Conservation (phyloP, 352 stramenopile species). For the Plasmopara muralis region DNA sequence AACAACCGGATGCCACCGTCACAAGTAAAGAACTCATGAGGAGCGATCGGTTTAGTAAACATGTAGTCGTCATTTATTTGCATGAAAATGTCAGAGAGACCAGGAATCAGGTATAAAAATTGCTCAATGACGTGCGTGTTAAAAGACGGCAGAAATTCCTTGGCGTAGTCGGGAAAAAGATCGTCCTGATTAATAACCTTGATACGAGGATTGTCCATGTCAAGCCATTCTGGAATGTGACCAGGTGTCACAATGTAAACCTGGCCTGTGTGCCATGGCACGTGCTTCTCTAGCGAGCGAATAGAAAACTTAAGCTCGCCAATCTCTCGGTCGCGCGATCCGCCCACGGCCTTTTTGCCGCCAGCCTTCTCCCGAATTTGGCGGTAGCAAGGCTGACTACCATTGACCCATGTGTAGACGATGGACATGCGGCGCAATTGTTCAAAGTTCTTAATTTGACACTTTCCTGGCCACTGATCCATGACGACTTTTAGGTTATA, state of each 20-base stretch:
- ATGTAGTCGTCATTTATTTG: conserved; percentile 90
- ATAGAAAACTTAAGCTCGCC: conserved; percentile 84
- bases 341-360: conserved; percentile 46
- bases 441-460: conserved; percentile 1
- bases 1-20: conserved; percentile 60
- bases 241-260: conserved; percentile 82
- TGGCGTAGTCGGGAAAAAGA: conserved; percentile 49
- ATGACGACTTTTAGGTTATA: background rate
- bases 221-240: conserved; percentile 77
- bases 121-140: conserved; percentile 85
- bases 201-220: conserved; percentile 61
- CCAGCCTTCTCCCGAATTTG: background rate
- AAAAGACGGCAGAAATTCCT: conserved; percentile 58
- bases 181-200: conserved; percentile 72
- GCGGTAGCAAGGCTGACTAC: conserved; percentile 63
- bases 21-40: conserved; percentile 81
- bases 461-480: conserved; percentile 1
- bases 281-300: conserved; percentile 72
- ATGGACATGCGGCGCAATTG: conserved; percentile 52
- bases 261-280: conserved; percentile 65
- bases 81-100: conserved; percentile 82
- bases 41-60: conserved; percentile 75
- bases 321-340: conserved; percentile 68
- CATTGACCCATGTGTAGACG: conserved; percentile 86
- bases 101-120: conserved; percentile 81